Percentiles rank a stretch among this genome's conserved stretches.
Conservation (phyloP, 306 rosid species). For the Prinsepia uniflora region DNA sequence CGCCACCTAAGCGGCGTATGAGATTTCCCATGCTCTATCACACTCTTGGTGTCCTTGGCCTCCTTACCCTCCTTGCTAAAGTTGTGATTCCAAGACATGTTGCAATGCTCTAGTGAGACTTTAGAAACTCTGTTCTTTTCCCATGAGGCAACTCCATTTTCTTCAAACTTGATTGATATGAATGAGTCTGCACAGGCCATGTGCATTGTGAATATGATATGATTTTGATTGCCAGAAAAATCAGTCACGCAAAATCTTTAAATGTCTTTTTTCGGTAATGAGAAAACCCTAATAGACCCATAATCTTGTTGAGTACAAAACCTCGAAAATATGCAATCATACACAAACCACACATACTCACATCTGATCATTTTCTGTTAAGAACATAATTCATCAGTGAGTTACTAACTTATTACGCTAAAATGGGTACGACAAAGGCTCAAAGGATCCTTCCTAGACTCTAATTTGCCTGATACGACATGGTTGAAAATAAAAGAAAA, state of each 20-base stretch:
- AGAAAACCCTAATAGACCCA: background rate
- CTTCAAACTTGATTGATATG: constrained; percentile 93
- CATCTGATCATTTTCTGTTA: background rate
- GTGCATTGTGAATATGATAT: constrained; percentile 19
- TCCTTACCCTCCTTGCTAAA: constrained; percentile 34
- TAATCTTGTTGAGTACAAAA: background rate
- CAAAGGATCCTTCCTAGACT: constrained; percentile 7
- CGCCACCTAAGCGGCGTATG: constrained; percentile 80
- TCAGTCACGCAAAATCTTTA: background rate
- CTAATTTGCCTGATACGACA: constrained; percentile 2
- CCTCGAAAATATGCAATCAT: background rate
- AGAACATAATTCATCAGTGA: background rate
- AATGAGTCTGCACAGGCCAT: constrained; percentile 60
- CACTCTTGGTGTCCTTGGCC: constrained; percentile 57
- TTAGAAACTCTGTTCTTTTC: constrained; percentile 67
- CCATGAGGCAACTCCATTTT: constrained; percentile 88
- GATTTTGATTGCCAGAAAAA: constrained; percentile 18
- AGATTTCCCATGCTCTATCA: constrained; percentile 79
- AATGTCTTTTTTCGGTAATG: background rate
- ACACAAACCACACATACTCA: background rate
- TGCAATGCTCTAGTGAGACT: constrained; percentile 63
- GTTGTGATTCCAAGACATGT: constrained; percentile 51
- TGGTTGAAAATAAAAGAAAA: constrained; percentile 5
- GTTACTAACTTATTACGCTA: constrained; percentile 1
- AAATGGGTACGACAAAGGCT: constrained; percentile 4